A percentile compares a stretch with the other conserved stretches of the same genome.
These are phyloP conservation scores for Aspergillus ochraceoroseus DNA, from an alignment of 2,329 filamentous ascomycete species.

Conservation along the genomic window DNA sequence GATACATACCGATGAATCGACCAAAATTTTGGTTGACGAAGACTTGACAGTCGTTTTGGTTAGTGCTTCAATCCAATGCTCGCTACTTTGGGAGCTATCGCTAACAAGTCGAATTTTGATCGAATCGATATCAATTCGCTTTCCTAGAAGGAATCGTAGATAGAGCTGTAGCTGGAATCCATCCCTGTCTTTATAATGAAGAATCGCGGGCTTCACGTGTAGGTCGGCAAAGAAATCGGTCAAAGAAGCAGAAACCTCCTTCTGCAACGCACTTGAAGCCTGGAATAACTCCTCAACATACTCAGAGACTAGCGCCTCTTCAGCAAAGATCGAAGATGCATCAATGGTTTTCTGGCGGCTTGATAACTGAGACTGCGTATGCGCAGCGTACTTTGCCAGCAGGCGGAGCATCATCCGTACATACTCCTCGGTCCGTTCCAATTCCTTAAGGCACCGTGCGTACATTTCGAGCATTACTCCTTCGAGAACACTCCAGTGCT, in stretches of 20 bases:
- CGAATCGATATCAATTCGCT: conserved; percentile 62
- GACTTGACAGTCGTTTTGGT: conserved; percentile 49
- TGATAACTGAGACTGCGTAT: conserved; percentile 32
- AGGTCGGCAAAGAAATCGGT: conserved; percentile 68
- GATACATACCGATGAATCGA: conserved; percentile 46
- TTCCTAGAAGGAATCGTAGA: conserved; percentile 66
- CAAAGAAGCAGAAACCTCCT: conserved; percentile 64
- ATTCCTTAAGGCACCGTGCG: conserved; percentile 70
- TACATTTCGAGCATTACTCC: conserved; percentile 82
- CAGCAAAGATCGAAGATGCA: conserved; percentile 29
- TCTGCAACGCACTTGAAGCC: conserved; percentile 48
- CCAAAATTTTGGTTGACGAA: conserved; percentile 51
- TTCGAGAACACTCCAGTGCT: conserved; percentile 74
- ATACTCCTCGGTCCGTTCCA: conserved; percentile 73
- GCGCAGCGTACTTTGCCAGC: conserved; percentile 37
- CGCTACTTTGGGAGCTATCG: conserved; percentile 49
- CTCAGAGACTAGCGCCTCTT: conserved; percentile 31
- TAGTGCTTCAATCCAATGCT: conserved; percentile 60
- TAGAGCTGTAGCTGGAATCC: conserved; percentile 66
- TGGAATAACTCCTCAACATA: conserved; percentile 44
- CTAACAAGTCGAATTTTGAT: conserved; percentile 61
- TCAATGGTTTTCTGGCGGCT: conserved; percentile 30
- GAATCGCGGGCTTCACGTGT: conserved; percentile 61
- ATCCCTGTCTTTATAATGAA: conserved; percentile 66
- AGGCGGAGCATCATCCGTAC: conserved; percentile 70